A percentile compares a stretch with the other conserved stretches of the same genome.
These are phyloP conservation scores for Diplodia intermedia DNA, from an alignment of 2,329 filamentous ascomycete species.

Conservation along the genomic window DNA sequence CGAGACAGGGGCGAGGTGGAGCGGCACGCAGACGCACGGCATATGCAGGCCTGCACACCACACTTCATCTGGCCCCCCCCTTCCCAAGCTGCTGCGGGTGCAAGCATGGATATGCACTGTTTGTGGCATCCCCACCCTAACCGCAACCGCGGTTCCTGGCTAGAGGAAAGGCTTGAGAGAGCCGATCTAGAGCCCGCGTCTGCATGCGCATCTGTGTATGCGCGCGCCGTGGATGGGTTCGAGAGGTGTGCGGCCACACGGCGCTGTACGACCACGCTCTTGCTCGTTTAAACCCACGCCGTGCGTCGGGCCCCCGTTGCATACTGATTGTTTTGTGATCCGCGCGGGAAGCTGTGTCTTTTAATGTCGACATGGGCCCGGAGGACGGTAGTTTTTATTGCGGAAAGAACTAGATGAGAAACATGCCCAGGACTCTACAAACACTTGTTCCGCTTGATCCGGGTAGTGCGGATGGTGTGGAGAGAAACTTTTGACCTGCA, in stretches of 20 bases:
- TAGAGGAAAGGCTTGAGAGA: neutral
- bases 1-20: neutral
- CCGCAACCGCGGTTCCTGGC: constrained; percentile 11
- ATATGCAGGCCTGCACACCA: constrained; percentile 7
- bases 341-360: neutral
- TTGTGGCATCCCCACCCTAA: neutral
- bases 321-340: neutral
- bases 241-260: constrained; percentile 1
- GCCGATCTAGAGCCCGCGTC: neutral
- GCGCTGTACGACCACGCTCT: neutral
- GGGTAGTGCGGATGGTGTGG: neutral
- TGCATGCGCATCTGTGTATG: constrained; percentile 2
- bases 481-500: neutral
- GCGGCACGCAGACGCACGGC: neutral
- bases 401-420: neutral
- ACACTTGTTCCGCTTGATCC: neutral
- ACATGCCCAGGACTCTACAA: neutral
- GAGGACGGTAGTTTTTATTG: neutral
- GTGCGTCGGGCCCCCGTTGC: neutral
- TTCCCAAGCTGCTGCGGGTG: neutral
- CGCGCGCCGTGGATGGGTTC: neutral
- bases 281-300: constrained; percentile 1
- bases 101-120: neutral
- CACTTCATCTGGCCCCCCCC: neutral
- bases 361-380: neutral